These are phyloP conservation scores for Suillus alpinus DNA, from an alignment of 768 basidiomycete species.

Conservation along the genomic window DNA sequence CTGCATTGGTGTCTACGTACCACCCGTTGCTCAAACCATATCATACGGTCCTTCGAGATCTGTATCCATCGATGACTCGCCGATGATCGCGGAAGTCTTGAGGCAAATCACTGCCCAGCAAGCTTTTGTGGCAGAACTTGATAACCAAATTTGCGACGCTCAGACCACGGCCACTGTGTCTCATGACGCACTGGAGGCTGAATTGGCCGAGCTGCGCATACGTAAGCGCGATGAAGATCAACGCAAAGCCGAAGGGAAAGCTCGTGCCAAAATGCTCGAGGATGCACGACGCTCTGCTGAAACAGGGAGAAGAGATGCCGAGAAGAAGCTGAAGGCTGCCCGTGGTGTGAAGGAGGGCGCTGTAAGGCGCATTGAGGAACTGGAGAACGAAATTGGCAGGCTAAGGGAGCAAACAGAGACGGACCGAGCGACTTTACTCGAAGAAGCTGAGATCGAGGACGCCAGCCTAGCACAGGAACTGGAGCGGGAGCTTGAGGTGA, in stretches of 20 bases:
- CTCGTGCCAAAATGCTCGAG: slow-evolving; percentile 82
- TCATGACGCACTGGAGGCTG: slow-evolving; percentile 62
- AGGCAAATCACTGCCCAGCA: slow-evolving; percentile 68
- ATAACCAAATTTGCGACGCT: slow-evolving; percentile 64
- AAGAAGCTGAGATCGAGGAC: slow-evolving; percentile 43
- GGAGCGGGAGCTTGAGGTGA: slow-evolving; percentile 47
- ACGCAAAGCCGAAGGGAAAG: slow-evolving; percentile 72
- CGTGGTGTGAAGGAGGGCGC: slow-evolving; percentile 64
- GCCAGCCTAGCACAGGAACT: slow-evolving; percentile 44
- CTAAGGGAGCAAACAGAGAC: slow-evolving; percentile 53
- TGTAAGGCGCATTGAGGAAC: slow-evolving; percentile 50
- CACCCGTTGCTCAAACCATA: slow-evolving; percentile 20
- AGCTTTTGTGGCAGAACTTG: slow-evolving; percentile 62
- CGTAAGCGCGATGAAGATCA: slow-evolving; percentile 83
- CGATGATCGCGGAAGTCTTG: slow-evolving; percentile 70
- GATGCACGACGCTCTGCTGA: slow-evolving; percentile 86
- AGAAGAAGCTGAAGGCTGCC: slow-evolving; percentile 79
- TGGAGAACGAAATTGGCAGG: slow-evolving; percentile 59
- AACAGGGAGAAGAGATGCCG: slow-evolving; percentile 74
- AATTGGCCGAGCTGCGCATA: slow-evolving; percentile 71
- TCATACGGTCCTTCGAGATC: slow-evolving; percentile 24
- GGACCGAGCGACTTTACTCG: slow-evolving; percentile 51
- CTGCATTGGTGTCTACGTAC: slow-evolving; percentile 25
- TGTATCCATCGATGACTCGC: slow-evolving; percentile 53
- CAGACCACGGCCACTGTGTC: slow-evolving; percentile 55